Evolutionary conservation across 805 yeast species (phyloP), one percentile per base, ranked within the genome.

Genomic region (Metschnikowia arizonensis): DNA sequence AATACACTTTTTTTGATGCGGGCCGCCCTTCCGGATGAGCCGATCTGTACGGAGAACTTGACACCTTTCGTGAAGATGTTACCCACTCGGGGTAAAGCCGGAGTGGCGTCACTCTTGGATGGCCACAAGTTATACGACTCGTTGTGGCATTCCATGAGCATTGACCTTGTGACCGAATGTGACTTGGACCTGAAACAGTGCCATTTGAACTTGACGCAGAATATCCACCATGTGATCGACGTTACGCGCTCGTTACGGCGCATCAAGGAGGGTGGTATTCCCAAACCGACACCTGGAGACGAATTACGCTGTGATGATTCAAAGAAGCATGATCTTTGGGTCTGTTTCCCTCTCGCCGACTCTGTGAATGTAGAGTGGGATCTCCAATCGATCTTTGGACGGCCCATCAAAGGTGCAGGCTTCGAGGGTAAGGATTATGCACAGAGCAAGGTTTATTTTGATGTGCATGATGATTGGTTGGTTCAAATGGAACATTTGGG

Each of bases 1-100:
- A 75, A 77, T 45, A 60, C 71, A 4, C 59, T 82, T 21, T 85
- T 72, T 56, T 64, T 83, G 17, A 60, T 90, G 50, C 74, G 95
- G 49, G 96, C 97, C 5, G 86, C 97, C 0, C 75, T 93, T 40
- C 97, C 99, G 1, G 79, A 91, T 50, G 99, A 93, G 60, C 96
- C 97, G 0, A 82, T 93, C 14, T 93, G 99, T 65, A 93, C 99
- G 0, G 99, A 93, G 63, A 93, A 93, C 65, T 73, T 93, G 59
- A 91, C 99, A 0, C 98, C 99, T 0, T 88, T 91, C 55, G 64
- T 93, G 50, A 90, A 89, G 60, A 70, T 93, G 49, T 73, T 93
- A 24, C 98, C 99, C 3, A 86, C 97, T 9, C 83, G 88, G 59
- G 97, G 97, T 2, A 85, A 83, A 61, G 82, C 95, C 0, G 99